Base-by-base conservation (phyloP, 345 rosid species). In the Clarkia xantiana region DNA sequence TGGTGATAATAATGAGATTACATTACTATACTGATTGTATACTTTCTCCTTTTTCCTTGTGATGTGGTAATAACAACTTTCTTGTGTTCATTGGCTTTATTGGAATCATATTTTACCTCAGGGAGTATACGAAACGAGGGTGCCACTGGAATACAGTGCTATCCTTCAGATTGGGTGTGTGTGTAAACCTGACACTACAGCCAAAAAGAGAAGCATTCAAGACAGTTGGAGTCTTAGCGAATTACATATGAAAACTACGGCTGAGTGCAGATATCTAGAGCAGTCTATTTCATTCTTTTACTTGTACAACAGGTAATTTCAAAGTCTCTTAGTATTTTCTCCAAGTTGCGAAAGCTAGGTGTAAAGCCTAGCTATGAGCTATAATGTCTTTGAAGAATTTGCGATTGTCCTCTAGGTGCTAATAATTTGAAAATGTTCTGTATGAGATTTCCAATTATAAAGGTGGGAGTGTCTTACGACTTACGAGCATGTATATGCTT, bases 131-230 rank as follows among this genome's bases (percentile, higher is more conserved):
- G 91, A 86, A 67, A 71, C 84, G 20, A 81, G 79, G 67, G 74
- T 86, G 65, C 86, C 95, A 50, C 53, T 71, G 66, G 94, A 77
- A 58, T 90, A 78, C 59, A 77, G 69, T 61, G 84, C 91, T 52
- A 71, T 90, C 54, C 77, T 85, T 59, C 88, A 83, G 67, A 76
- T 90, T 55, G 97, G 95, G 45, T 83, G 97, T 61, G 94, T 90
- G 40, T 90, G 97, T 76, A 82, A 86, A 70, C 77, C 76, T 62
- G 94, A 83, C 58, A 79, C 83, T 52, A 49, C 77, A 18, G 77
- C 78, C 40, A 79, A 65, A 68, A 81, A 72, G 60, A 73, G 82
- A 55, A 79, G 58, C 65, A 68, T 72, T 25, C 94, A 76, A 65
- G 91, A 90, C 64, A 71, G 80, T 59, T 90, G 97, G 97, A 74